Percentiles rank a stretch among this genome's conserved stretches.
These are phyloP conservation scores for Pleodorina starrii DNA, from an alignment of 139 green algal species.

Conservation along the genomic window DNA sequence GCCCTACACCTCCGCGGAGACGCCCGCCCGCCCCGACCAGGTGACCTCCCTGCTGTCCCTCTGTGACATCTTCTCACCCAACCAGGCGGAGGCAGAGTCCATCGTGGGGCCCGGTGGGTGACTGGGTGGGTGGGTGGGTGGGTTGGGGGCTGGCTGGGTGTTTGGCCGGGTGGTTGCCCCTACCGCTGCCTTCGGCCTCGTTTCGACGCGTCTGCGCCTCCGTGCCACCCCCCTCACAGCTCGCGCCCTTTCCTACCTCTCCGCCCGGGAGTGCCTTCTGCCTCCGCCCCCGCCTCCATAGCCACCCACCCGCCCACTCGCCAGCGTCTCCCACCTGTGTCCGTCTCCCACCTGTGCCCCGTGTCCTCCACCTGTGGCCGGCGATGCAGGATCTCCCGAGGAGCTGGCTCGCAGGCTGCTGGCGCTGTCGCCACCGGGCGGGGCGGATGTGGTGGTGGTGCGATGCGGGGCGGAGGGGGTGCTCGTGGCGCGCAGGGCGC, in stretches of 20 bases:
- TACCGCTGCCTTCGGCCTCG: no score
- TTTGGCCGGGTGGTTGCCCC: no score
- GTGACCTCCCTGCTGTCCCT: slow-evolving; percentile 53
- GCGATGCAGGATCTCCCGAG: slow-evolving; percentile 40
- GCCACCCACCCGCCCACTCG: no score
- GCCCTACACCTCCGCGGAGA: slow-evolving; percentile 63
- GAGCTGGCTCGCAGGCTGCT: slow-evolving; percentile 55
- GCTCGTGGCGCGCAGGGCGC: slow-evolving; percentile 32
- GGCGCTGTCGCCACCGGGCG: slow-evolving; percentile 40
- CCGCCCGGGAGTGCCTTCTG: no score
- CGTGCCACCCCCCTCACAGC: no score
- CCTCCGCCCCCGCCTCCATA: no score
- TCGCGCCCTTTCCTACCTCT: no score
- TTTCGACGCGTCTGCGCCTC: no score
- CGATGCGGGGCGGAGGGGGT: slow-evolving; percentile 60
- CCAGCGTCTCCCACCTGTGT: no score
- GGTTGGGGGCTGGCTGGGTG: background rate
- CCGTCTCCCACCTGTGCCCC: no score
- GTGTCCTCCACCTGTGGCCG: no score
- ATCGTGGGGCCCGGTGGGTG: slow-evolving; percentile 61
- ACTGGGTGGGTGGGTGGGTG: no score
- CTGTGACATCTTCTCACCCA: slow-evolving; percentile 72
- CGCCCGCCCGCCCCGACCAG: slow-evolving; percentile 10
- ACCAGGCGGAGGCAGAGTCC: slow-evolving; percentile 66
- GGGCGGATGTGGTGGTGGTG: slow-evolving; percentile 62